Evolutionary conservation across 2,329 filamentous ascomycete species (phyloP), one percentile per base, ranked within the genome.

Genomic region (Colletotrichum shisoi): DNA sequence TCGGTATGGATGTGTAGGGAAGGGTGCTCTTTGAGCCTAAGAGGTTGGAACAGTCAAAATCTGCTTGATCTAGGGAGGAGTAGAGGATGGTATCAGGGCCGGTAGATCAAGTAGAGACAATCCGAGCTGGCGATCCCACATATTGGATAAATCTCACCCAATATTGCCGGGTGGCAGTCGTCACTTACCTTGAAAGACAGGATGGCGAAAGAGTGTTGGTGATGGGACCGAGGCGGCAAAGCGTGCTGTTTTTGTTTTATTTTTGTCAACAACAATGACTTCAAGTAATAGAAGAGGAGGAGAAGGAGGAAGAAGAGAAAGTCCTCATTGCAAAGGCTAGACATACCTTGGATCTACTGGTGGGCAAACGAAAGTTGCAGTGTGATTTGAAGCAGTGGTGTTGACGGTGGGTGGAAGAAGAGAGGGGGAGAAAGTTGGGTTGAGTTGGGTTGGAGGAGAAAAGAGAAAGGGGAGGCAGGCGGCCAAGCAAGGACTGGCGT

Each of bases 201-300:
- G 40, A 27, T 52, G 46, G 42, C 27, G 53, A 57, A 46, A 46
- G 31, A 52, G 52, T 52, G 58, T n/a, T 27, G 17, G 27, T 42
- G 15, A 49, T 48, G 40, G 12, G 59, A 67, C 53, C 53, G 53
- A 67, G 42, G 13, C 49, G 24, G 52, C 59, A 39, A 63, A 53
- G 39, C 34, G 31, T 67, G 24, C 59, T 58, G 59, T 5, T 19
- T 17, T 44, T 6, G 13, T 19, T 8, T 48, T 7, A 24, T 19
- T 19, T 8, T 48, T 7, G 37, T n/a, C 2, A 5, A 12, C 11
- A 4, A 46, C 51, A 3, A 63, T 21, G 17, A 34, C 31, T 9
- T 9, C 8, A 34, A 34, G 2, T 34, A 12, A 17, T 27, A 24
- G 17, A 6, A 52, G 27, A 15, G n/a, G 13, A 58, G 3, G 8